Conservation (phyloP, 257 asterid species). For the Knoxia roxburghii region DNA sequence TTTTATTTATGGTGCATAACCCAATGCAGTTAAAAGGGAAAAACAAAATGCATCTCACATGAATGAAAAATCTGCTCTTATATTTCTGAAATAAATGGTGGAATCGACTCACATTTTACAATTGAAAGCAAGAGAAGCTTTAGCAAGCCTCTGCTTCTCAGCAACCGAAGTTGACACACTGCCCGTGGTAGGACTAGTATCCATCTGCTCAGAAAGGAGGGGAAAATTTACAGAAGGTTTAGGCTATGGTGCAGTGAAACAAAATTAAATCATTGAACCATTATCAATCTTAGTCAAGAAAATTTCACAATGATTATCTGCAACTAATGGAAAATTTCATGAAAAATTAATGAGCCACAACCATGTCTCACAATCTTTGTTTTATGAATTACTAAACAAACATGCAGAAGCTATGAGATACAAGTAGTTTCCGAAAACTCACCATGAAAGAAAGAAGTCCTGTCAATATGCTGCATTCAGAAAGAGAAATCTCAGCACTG, state of each 20-base stretch:
- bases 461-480: slow-evolving; percentile 75
- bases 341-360: no score
- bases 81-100: background rate
- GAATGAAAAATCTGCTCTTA: background rate
- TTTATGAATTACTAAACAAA: background rate
- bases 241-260: background rate
- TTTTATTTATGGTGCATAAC: no score
- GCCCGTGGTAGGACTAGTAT: slow-evolving; percentile 91
- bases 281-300: slow-evolving; percentile 1
- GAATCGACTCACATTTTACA: slow-evolving; percentile 66
- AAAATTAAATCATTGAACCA: background rate
- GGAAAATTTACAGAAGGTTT: background rate
- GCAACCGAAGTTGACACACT: slow-evolving; percentile 75
- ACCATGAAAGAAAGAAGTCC: slow-evolving; percentile 99
- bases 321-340: no score
- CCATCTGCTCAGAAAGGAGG: slow-evolving; percentile 56
- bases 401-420: background rate
- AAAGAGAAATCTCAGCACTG: slow-evolving; percentile 30
- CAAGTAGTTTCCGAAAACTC: slow-evolving; percentile 24
- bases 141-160: slow-evolving; percentile 83
- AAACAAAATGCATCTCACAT: background rate
- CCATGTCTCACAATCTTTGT: no score
- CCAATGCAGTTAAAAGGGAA: background rate
- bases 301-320: background rate
- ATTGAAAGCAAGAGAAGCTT: slow-evolving; percentile 80